These are phyloP conservation scores for Alternaria consortialis DNA, from an alignment of 2,329 filamentous ascomycete genomes.

Conservation along the genomic window DNA sequence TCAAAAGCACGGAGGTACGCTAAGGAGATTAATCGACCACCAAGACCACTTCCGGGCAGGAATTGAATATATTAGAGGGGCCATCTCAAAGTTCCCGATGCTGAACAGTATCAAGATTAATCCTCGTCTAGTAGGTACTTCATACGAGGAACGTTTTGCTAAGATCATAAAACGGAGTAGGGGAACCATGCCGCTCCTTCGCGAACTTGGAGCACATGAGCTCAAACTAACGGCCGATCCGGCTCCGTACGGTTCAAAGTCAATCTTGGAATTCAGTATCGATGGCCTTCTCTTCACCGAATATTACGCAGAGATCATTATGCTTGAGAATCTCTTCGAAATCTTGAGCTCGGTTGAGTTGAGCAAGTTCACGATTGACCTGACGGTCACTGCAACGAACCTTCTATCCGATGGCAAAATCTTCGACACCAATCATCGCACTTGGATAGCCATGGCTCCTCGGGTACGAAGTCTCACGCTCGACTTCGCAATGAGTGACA, in stretches of 20 bases:
- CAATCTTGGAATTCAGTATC: not conserved
- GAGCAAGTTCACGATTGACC: not conserved
- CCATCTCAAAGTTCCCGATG: not conserved
- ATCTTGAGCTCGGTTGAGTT: not conserved
- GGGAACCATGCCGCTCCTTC: not conserved
- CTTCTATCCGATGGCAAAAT: not conserved
- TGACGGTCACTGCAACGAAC: not conserved
- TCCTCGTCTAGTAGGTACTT: not conserved
- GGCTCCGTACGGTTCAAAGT: not conserved
- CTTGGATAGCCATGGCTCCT: not conserved
- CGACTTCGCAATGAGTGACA: not conserved
- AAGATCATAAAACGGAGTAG: not conserved
- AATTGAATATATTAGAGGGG: not conserved
- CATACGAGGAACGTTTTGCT: not conserved
- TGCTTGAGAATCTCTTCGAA: not conserved
- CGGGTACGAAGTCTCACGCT: not conserved
- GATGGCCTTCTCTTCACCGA: slow-evolving; percentile 2
- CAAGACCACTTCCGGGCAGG: not conserved
- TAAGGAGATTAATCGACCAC: not conserved
- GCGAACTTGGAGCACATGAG: not conserved
- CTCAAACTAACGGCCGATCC: not conserved
- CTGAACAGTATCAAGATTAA: slow-evolving; percentile 1
- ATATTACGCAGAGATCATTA: slow-evolving; percentile 1
- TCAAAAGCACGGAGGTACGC: not conserved
- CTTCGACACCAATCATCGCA: not conserved